Base-by-base conservation (phyloP, 2,329 filamentous ascomycete genomes). In the Cercospora sp. region DNA sequence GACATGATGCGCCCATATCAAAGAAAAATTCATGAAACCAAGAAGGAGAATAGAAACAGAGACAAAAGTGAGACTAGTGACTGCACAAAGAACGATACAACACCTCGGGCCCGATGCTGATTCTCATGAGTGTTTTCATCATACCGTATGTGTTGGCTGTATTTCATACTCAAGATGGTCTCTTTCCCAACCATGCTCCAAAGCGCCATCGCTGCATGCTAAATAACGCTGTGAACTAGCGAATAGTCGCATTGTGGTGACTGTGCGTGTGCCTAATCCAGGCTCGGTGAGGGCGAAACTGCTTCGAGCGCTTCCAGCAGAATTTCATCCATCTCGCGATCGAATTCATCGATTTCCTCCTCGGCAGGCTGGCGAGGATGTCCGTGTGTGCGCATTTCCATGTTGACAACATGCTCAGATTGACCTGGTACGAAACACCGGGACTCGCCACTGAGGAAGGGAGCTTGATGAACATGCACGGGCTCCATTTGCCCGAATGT, bases 151-250 rank as follows among this genome's bases (percentile, higher is more conserved):
- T 24, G 43, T 18, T 60, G 24, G 49, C 65, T 62, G 59, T 66
- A 63, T 34, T n/a, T 59, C 55, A 59, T 40, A 45, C 57, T 63
- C 65, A 26, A 59, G 57, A 60, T 59, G 43, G 53, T 59, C 62
- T 30, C 30, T 68, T 58, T 26, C 32, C 49, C 28, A 26, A 18
- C 16, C 43, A 65, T 58, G 51, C 32, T 30, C 34, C 37, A 13
- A 49, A 57, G 49, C 69, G 69, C 66, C 69, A 65, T 62, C 71
- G 67, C 71, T 73, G 71, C 61, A 73, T 68, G 71, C 70, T 67
- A 57, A 68, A 59, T 49, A 65, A 65, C 62, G 62, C 58, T 65
- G 32, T 53, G 34, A 57, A 49, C 26, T 60, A 65, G 58, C 62
- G 62, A 65, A 34, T 55, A 24, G 62, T 61, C 13, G 32, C 45